Percentiles rank a stretch among this genome's conserved stretches.
Conservation (phyloP, 768 basidiomycete genomes). For the Pleurotus sapidus region DNA sequence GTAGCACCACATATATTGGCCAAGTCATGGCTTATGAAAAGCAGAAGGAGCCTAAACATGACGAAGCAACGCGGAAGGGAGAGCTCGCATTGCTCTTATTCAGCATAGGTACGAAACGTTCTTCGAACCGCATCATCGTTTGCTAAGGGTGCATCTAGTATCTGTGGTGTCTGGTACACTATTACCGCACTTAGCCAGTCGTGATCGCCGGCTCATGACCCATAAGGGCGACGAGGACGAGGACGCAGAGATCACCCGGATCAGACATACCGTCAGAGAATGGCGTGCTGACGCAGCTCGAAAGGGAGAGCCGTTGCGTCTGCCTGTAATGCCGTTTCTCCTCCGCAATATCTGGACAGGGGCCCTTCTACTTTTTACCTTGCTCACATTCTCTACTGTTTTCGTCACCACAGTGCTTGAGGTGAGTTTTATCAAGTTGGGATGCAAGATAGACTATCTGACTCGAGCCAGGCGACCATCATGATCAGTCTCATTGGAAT, state of each 20-base stretch:
- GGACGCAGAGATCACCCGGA: conserved; percentile 68
- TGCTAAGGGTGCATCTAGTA: conserved; percentile 41
- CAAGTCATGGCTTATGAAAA: conserved; percentile 89
- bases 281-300: conserved; percentile 86
- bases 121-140: neutral
- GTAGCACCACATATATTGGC: conserved; percentile 88
- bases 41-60: conserved; percentile 71
- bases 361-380: conserved; percentile 75
- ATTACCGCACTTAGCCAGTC: conserved; percentile 77
- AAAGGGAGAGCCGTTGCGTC: conserved; percentile 66
- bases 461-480: conserved; percentile 59
- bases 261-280: conserved; percentile 66
- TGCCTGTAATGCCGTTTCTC: conserved; percentile 89
- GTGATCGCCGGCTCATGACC: conserved; percentile 77
- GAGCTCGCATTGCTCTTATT: conserved; percentile 89
- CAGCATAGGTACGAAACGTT: conserved; percentile 65
- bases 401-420: conserved; percentile 79
- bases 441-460: neutral
- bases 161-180: conserved; percentile 80
- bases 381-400: conserved; percentile 82
- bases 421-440: conserved; percentile 31
- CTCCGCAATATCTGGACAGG: conserved; percentile 93
- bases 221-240: conserved; percentile 71
- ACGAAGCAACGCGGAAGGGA: conserved; percentile 81
- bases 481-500: conserved; percentile 86